Base-by-base conservation (phyloP, 495 filamentous ascomycete species). In the Talaromyces liani region DNA sequence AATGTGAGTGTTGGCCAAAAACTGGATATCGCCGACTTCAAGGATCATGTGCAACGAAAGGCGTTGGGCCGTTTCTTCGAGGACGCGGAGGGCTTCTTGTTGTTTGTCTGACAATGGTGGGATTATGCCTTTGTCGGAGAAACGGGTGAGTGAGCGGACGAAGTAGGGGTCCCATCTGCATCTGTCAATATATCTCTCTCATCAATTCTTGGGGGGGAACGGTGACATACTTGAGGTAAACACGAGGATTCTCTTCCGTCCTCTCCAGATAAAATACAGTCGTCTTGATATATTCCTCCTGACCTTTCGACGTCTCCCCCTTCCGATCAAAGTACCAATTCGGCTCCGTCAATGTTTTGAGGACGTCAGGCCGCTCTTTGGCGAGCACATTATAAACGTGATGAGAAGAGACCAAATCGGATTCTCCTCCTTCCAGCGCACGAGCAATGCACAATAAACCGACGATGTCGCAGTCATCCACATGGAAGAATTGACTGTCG, bases 241-340 rank as follows among this genome's bases (percentile, higher is more conserved):
- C 78, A 18, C 81, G 76, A 36, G 65, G 74, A 55, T 82, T 75
- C 14, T 78, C 75, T 24, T 79, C 80, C 4, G 63, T 59, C 10
- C 74, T 74, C 70, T 87, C 91, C 2, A 92, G 77, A 71, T 91
- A 95, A 45, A 96, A 80, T 2, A 96, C 85, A 27, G 84, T 82
- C 24, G 85, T 85, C 33, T 83, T 81, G 70, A 93, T 89, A 69
- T 84, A 97, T 60, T 87, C 85, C 41, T 92, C 85, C 74, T 96
- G 79, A 29, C 89, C 91, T 41, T 80, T 77, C 36, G 82, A 86
- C 2, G 82, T 85, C 77, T 96, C 92, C 51, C 92, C 92, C 75
- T 97, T 97, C 65, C 92, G 90, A 72, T 97, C 92, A 70, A 97
- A 94, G 76, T 94, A 95, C 92, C 92, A 97, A 67, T 89, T 85